Base-by-base conservation (phyloP, 179 eudicot species). In the Silene coronaria region DNA sequence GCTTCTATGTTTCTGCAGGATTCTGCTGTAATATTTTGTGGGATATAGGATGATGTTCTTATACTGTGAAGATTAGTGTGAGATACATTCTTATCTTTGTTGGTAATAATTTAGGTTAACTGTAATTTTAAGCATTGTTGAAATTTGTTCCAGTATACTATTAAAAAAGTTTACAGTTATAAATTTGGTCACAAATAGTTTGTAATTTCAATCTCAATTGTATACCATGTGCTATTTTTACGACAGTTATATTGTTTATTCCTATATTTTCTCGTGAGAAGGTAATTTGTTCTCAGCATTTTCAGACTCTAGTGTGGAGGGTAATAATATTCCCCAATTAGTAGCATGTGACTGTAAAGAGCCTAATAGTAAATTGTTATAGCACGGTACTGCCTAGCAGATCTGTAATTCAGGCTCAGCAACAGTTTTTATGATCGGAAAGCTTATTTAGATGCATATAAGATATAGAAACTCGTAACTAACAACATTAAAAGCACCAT, bases 51-150 rank as follows among this genome's bases (percentile, higher is more conserved):
- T 53, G 70, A 53, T 75, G 82, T 75, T 75, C 58, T 74, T 63
- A 70, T 80, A 80, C 72, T 23, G 34, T 46, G 66, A 79, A 70
- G 75, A 67, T 74, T 74, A 75, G 66, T 48, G 77, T 75, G 71
- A 70, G 59, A 80, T 75, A 75, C 72, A 53, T 80, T 80, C 72
- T 63, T 70, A 70, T 55, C 61, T 67, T 67, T 68, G 46, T n/a
- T 71, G 72, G 76, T 64, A 80, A 70, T 70, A 75, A 75, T 75
- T 10, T 80, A 75, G 75, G 72, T 79, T 67, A 78, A 78, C 36
- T 75, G 67, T 58, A 67, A 26, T 45, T 4, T 73, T 67, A 63
- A 48, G 72, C 59, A 26, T 53, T 38, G 72, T 62, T 71, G 62
- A 75, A 80, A 70, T 36, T 75, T 70, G 48, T 63, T 32, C 72